Evolutionary conservation across 2,329 filamentous ascomycete genomes (phyloP).

Genomic region (Nothophaeocryptopus gaeumannii): DNA sequence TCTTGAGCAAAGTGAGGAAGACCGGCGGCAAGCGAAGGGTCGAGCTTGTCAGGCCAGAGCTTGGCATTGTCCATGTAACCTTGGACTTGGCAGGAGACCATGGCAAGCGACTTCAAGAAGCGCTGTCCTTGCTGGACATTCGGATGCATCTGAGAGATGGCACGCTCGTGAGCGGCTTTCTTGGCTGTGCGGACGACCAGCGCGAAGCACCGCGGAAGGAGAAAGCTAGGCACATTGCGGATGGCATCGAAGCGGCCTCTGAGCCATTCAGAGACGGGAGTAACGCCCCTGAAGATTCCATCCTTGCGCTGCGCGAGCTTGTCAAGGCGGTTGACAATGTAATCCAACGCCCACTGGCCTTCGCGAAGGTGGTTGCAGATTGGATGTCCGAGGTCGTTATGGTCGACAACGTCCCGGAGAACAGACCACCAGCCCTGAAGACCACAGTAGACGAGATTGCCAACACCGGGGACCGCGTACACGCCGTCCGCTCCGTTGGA

Average conservation of each 20-base stretch:
- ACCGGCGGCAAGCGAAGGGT: slow-evolving; percentile 86
- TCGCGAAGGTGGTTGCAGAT: slow-evolving; percentile 89
- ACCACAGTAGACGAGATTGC: slow-evolving; percentile 86
- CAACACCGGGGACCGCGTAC: slow-evolving; percentile 81
- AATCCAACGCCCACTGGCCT: slow-evolving; percentile 90
- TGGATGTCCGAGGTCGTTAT: slow-evolving; percentile 90
- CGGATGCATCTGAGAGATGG: slow-evolving; percentile 73
- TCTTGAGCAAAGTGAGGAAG: slow-evolving; percentile 89
- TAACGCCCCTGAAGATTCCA: slow-evolving; percentile 59
- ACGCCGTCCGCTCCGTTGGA: slow-evolving; percentile 80
- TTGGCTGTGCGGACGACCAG: slow-evolving; percentile 86
- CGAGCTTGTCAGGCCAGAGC: slow-evolving; percentile 77
- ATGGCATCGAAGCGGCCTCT: slow-evolving; percentile 82
- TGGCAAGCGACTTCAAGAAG: slow-evolving; percentile 82
- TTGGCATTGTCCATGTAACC: slow-evolving; percentile 88
- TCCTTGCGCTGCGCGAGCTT: slow-evolving; percentile 57
- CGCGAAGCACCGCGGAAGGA: slow-evolving; percentile 90
- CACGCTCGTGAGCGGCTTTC: slow-evolving; percentile 73
- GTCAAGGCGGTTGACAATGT: slow-evolving; percentile 74
- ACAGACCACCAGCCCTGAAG: slow-evolving; percentile 99
- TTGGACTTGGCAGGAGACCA: slow-evolving; percentile 90
- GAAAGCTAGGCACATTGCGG: slow-evolving; percentile 78
- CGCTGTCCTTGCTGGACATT: slow-evolving; percentile 78
- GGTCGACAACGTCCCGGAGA: slow-evolving; percentile 74
- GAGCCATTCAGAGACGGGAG: slow-evolving; percentile 71